Conservation (phyloP, 2,329 filamentous ascomycete genomes). For the Sclerotinia subarctica region DNA sequence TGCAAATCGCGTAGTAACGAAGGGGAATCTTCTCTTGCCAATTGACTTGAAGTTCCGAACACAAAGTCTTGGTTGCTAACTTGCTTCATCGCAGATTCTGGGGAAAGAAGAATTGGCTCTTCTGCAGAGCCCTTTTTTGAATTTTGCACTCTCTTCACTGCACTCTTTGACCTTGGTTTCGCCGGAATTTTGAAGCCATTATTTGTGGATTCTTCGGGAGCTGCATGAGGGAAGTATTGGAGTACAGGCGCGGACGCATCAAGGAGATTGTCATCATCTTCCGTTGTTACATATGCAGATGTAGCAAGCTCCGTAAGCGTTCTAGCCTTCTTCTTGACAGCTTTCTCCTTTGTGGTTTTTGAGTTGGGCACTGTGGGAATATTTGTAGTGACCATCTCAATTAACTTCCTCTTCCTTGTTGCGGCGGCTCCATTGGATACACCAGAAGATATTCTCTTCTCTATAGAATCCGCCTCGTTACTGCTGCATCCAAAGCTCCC, state of each 20-base stretch:
- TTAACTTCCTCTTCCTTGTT: constrained; percentile 55
- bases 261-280: constrained; percentile 35
- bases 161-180: constrained; percentile 31
- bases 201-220: constrained; percentile 12
- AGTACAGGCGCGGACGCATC: constrained; percentile 43
- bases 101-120: constrained; percentile 61
- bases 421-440: constrained; percentile 16
- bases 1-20: constrained; percentile 61
- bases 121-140: constrained; percentile 38
- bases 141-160: constrained; percentile 38
- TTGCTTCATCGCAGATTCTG: constrained; percentile 62
- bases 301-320: constrained; percentile 79
- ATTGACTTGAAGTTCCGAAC: constrained; percentile 83
- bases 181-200: constrained; percentile 31
- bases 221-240: constrained; percentile 43
- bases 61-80: constrained; percentile 71
- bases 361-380: constrained; percentile 14
- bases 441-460: constrained; percentile 15
- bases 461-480: constrained; percentile 22
- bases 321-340: constrained; percentile 63
- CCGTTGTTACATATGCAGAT: constrained; percentile 57
- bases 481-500: constrained; percentile 43
- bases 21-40: constrained; percentile 70
- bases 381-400: constrained; percentile 48
- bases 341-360: constrained; percentile 10